phyloP scores from a whole-genome alignment of 768 basidiomycete species.

The Lentinula aciculospora region DNA sequence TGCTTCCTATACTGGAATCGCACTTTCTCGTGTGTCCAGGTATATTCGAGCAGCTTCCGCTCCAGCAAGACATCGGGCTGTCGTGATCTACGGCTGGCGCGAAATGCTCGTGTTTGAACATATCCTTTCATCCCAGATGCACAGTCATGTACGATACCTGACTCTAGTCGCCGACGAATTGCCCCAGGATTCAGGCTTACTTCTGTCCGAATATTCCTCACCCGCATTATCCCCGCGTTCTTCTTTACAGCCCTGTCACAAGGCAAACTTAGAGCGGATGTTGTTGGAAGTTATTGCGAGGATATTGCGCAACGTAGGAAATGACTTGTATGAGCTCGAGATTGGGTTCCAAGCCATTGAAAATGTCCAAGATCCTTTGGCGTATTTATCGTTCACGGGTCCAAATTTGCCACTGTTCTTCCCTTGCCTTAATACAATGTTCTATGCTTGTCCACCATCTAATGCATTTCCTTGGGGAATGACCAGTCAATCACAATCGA shows the following conservation, averaged over 20 bases:
- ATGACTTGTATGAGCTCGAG: conserved; percentile 3
- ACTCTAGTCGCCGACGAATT: neutral
- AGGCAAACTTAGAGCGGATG: neutral
- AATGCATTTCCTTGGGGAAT: neutral
- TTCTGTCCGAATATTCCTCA: neutral
- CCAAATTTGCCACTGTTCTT: neutral
- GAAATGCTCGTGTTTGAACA: neutral
- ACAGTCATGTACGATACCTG: neutral
- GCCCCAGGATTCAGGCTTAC: neutral
- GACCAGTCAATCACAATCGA: neutral
- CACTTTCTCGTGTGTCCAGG: neutral
- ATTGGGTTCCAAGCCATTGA: neutral
- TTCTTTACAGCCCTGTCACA: neutral
- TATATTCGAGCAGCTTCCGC: neutral
- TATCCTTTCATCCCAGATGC: neutral
- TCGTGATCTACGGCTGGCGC: neutral
- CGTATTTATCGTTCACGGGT: neutral
- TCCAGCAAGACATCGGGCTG: neutral
- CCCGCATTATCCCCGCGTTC: neutral
- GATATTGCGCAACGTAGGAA: neutral
- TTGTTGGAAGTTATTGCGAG: neutral
- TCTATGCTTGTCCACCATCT: neutral
- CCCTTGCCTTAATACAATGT: neutral
- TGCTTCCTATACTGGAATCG: neutral
- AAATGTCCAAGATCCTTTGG: neutral